Conservation (phyloP, 2,329 filamentous ascomycete genomes). For the Onygena corvina region DNA sequence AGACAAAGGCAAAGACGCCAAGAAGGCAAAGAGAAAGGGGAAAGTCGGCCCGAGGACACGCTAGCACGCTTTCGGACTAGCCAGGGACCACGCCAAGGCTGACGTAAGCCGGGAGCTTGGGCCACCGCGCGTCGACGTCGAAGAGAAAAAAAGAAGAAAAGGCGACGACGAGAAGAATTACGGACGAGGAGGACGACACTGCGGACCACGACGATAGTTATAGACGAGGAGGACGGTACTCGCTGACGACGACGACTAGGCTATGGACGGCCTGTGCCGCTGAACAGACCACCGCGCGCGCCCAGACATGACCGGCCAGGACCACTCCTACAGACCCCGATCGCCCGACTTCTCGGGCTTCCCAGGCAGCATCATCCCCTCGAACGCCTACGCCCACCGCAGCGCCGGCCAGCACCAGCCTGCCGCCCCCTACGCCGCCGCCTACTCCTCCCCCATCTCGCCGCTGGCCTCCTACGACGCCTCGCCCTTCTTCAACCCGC, state of each 20-base stretch:
- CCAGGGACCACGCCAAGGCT: too few relatives aligned
- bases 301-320: constrained; percentile 34
- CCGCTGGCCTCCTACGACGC: constrained; percentile 37
- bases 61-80: not conserved
- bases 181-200: not conserved
- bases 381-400: constrained; percentile 21
- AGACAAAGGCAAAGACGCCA: not conserved
- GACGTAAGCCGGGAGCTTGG: not conserved
- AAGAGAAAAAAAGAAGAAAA: not conserved
- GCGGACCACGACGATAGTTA: too few relatives aligned
- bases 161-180: not conserved
- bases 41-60: not conserved
- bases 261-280: too few relatives aligned
- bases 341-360: constrained; percentile 40
- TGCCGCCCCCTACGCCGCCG: constrained; percentile 18
- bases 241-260: not conserved
- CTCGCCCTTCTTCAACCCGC: constrained; percentile 35
- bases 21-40: not conserved
- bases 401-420: constrained; percentile 24
- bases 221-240: not conserved
- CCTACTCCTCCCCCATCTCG: constrained; percentile 25
- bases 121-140: not conserved
- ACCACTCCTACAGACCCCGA: constrained; percentile 36
- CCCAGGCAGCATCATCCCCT: constrained; percentile 30
- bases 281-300: too few relatives aligned